Evolutionary conservation across 1,139 yeast species (phyloP).

Genomic region (Geotrichum aggregatum): DNA sequence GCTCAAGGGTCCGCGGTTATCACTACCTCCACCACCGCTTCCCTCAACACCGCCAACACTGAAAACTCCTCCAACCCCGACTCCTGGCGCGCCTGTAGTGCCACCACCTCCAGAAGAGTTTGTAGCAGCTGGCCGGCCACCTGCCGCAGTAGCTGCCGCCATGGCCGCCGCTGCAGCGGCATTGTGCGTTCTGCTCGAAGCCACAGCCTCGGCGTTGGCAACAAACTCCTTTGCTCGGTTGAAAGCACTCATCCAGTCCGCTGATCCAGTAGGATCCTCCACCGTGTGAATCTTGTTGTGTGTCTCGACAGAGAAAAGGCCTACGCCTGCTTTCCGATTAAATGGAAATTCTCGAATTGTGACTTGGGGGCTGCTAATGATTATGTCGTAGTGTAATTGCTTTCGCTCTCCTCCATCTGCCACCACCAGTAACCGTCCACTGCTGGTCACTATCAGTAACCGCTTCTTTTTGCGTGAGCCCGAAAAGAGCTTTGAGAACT

Average conservation of each 20-base stretch:
- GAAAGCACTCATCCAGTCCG: conserved; percentile 37
- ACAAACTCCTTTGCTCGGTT: conserved; percentile 32
- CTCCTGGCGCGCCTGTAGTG: background rate
- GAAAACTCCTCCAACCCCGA: too few species aligned
- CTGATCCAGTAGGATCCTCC: conserved; percentile 36
- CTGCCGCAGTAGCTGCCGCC: conserved; percentile 36
- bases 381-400: conserved; percentile 35
- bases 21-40: background rate
- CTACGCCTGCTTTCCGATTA: conserved; percentile 32
- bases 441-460: conserved; percentile 35
- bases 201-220: conserved; percentile 26
- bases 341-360: conserved; percentile 36
- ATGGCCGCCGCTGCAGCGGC: conserved; percentile 38
- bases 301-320: conserved; percentile 36
- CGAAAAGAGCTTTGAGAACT: conserved; percentile 32
- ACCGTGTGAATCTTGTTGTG: conserved; percentile 37
- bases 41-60: background rate
- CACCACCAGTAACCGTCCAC: conserved; percentile 35
- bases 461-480: conserved; percentile 34
- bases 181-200: conserved; percentile 24
- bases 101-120: background rate
- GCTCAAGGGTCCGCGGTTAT: too few species aligned
- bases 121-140: conserved; percentile 13
- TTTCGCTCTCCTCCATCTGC: conserved; percentile 31
- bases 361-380: conserved; percentile 36